Evolutionary conservation across 1,139 yeast genomes (phyloP).

Genomic region (Taphrina deformans): DNA sequence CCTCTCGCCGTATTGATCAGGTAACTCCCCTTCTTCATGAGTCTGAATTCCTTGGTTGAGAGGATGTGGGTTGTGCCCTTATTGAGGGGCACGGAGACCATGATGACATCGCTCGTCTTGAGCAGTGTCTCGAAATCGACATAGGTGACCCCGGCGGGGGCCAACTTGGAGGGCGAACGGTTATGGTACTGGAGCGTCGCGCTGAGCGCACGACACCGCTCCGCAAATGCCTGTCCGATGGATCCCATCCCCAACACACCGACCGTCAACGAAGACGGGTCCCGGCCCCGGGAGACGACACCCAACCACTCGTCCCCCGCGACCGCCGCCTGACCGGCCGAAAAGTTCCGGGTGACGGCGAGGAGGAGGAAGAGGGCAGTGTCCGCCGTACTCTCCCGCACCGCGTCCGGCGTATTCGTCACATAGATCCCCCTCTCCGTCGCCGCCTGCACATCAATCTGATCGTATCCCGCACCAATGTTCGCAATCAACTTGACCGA

Average conservation of each 20-base stretch:
- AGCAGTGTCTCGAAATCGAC: conserved; percentile 60
- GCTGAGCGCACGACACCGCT: conserved; percentile 65
- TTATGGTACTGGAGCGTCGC: conserved; percentile 63
- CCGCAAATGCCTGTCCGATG: conserved; percentile 62
- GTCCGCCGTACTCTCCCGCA: conserved; percentile 82
- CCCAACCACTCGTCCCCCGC: conserved; percentile 32
- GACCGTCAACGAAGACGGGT: conserved; percentile 49
- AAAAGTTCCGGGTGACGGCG: conserved; percentile 57
- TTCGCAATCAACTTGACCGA: conserved; percentile 17
- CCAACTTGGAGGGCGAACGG: conserved; percentile 50
- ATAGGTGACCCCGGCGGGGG: conserved; percentile 54
- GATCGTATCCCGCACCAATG: conserved; percentile 52
- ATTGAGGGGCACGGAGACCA: conserved; percentile 64
- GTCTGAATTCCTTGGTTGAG: conserved; percentile 53
- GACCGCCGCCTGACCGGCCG: not conserved
- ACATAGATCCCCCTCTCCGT: conserved; percentile 59
- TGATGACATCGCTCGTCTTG: conserved; percentile 57
- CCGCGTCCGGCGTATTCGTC: conserved; percentile 70
- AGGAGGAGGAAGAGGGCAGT: conserved; percentile 67
- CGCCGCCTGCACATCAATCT: conserved; percentile 57
- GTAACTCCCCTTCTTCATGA: conserved; percentile 65
- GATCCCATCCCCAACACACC: conserved; percentile 78
- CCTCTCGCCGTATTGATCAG: conserved; percentile 73
- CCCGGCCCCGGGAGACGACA: conserved; percentile 56
- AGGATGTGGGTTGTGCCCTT: conserved; percentile 59